Evolutionary conservation across 495 filamentous ascomycete genomes (phyloP), one percentile per base, ranked within the genome.

Genomic region (Mytilinidion resinicola): DNA sequence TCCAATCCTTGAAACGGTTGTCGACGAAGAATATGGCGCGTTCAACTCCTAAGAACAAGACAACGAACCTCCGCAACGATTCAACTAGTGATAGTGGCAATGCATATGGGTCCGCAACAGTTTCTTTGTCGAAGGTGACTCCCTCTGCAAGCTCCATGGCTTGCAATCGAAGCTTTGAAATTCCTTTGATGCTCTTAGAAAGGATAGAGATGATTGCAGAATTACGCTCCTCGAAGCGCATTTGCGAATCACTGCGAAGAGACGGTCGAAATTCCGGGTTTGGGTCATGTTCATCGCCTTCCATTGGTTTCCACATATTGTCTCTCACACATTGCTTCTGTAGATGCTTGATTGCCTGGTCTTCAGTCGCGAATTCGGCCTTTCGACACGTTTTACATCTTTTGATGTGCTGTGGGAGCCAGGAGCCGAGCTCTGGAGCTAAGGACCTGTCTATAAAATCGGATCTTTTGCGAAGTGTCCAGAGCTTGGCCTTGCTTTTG

Each of bases 41-140:
- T 53, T 64, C 62, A 38, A 57, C 41, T 15, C 53, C 52, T 3
- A 64, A 20, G 20, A 51, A 56, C 35, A 57, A 60, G 0, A 53
- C 37, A 35, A 60, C 19, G 39, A 64, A 35, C 35, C 44, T 15
- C 1, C 38, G 57, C 14, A 64, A 15, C 9, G 57, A 25, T 20
- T 60, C 51, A 9, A 57, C 17, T 1, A 64, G 47, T n/a, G 47
- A 30, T 1, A 38, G 14, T 8, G 62, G 57, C 37, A 60, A 54
- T 7, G 12, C 56, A 53, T 64, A 64, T 9, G 41, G 3, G 3
- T 56, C 42, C 12, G 62, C 60, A 15, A 60, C 53, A 20, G 52
- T 48, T 10, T 53, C 57, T 4, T 60, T 41, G 10, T 33, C 15
- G 39, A 53, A 53, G 38, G 15, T 53, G 10, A 64, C 62, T 2